Evolutionary conservation across 129 eudicot genomes (phyloP).

Genomic region (Silybum marianum): DNA sequence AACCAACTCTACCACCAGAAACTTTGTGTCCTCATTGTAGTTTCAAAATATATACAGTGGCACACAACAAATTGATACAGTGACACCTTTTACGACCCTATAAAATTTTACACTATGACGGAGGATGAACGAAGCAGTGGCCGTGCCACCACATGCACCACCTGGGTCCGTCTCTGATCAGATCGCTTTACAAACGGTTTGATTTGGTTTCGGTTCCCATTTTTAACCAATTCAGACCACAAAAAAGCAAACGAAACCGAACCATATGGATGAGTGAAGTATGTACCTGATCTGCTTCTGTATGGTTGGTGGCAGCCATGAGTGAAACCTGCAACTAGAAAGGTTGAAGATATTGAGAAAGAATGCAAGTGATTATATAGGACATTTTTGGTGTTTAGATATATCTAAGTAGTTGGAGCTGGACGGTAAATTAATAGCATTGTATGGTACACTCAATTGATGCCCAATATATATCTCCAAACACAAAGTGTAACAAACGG

Average conservation of each 20-base stretch:
- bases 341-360: conserved; percentile 21
- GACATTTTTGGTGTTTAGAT: not conserved
- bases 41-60: too few relatives aligned
- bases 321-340: conserved; percentile 24
- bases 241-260: not conserved
- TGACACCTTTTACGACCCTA: too few relatives aligned
- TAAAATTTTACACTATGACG: too few relatives aligned
- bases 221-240: not conserved
- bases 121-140: too few relatives aligned
- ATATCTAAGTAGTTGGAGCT: not conserved
- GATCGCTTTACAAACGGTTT: not conserved
- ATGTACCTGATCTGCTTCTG: conserved; percentile 21
- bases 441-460: conserved; percentile 8
- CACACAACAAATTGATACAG: too few relatives aligned
- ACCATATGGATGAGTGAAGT: not conserved
- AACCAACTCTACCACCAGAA: too few relatives aligned
- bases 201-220: not conserved
- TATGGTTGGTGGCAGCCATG: conserved; percentile 30
- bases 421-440: not conserved
- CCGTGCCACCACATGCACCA: too few relatives aligned
- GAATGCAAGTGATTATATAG: conserved; percentile 14
- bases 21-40: too few relatives aligned
- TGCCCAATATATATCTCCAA: not conserved
- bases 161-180: too few relatives aligned
- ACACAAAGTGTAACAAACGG: conserved; percentile 22